Percentiles rank a stretch among this genome's conserved stretches.
Evolutionary conservation across 495 filamentous ascomycete genomes (phyloP).

Genomic region (Lasiosphaeria ovina): DNA sequence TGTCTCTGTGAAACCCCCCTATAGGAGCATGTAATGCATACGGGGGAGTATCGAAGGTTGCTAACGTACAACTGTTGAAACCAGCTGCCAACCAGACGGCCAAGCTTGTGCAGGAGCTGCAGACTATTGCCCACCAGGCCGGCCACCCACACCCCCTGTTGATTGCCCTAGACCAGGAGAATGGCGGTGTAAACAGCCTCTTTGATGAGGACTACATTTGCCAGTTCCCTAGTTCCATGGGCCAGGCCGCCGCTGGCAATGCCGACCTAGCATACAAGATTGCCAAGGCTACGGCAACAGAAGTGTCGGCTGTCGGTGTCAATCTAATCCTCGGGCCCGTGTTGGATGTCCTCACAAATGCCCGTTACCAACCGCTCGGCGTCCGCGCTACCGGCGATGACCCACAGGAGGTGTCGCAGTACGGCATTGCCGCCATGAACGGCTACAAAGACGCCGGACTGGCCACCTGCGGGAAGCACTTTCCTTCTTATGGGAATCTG

Average conservation of each 20-base stretch:
- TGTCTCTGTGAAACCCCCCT: constrained; percentile 15
- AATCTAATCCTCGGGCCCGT: constrained; percentile 90
- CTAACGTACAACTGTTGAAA: constrained; percentile 1
- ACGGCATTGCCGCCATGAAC: constrained; percentile 81
- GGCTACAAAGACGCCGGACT: constrained; percentile 84
- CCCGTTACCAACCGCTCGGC: constrained; percentile 79
- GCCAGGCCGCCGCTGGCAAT: constrained; percentile 79
- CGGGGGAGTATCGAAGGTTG: too few relatives aligned
- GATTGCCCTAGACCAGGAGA: constrained; percentile 88
- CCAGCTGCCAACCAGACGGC: constrained; percentile 81
- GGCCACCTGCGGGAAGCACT: constrained; percentile 87
- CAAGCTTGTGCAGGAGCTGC: constrained; percentile 75
- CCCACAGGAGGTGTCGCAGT: constrained; percentile 84
- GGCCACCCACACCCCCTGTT: constrained; percentile 80
- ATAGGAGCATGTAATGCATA: not conserved
- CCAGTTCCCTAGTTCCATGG: constrained; percentile 91
- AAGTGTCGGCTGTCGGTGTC: constrained; percentile 80
- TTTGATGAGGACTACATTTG: constrained; percentile 89
- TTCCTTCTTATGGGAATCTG: constrained; percentile 89
- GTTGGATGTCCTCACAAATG: constrained; percentile 86
- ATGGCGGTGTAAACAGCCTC: constrained; percentile 91
- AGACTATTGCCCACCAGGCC: constrained; percentile 81
- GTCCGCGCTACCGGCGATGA: constrained; percentile 83
- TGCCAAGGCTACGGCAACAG: constrained; percentile 81
- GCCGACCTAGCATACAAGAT: constrained; percentile 75